These are phyloP conservation scores for Xylaria venustula DNA, from an alignment of 495 filamentous ascomycete genomes.

Conservation along the genomic window DNA sequence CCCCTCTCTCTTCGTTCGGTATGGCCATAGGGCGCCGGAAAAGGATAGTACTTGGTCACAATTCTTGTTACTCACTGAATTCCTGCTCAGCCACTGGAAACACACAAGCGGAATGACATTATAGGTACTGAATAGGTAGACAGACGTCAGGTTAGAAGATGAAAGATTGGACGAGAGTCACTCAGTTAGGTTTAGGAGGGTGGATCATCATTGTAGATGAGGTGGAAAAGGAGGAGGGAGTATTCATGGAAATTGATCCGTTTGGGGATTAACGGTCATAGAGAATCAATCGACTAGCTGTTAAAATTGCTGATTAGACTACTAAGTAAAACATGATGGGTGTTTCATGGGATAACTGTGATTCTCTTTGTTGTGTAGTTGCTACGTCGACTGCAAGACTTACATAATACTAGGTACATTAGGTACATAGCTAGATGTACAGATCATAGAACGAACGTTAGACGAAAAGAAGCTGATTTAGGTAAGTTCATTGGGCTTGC, in stretches of 20 bases:
- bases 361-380: too few species aligned
- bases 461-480: too few species aligned
- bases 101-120: neutral
- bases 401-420: too few species aligned
- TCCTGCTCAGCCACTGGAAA: constrained; percentile 1
- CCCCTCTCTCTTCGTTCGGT: neutral
- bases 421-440: too few species aligned
- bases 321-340: neutral
- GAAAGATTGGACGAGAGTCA: neutral
- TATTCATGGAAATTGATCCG: neutral
- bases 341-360: too few species aligned
- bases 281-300: neutral
- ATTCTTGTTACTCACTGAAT: constrained; percentile 1
- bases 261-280: neutral
- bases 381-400: too few species aligned
- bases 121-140: constrained; percentile 1
- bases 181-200: neutral
- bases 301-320: neutral
- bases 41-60: constrained; percentile 1
- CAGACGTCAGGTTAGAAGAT: neutral
- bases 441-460: too few species aligned
- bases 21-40: neutral
- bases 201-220: neutral
- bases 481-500: too few species aligned
- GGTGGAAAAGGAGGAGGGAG: neutral